Conservation (phyloP, 495 filamentous ascomycete species). For the Aspergillus leporis region DNA sequence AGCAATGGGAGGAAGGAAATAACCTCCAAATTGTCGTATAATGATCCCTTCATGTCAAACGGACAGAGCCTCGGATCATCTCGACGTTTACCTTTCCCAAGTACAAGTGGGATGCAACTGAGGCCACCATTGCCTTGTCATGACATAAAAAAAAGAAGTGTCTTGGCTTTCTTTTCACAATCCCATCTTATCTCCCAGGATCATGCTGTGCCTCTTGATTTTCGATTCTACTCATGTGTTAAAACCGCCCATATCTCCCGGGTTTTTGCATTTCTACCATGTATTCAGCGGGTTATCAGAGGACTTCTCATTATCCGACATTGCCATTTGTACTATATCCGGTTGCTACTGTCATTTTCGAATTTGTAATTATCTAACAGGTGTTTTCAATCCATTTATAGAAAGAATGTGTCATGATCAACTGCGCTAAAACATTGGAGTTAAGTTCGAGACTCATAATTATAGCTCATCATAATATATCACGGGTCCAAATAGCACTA, state of each 20-base stretch:
- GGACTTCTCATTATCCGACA: neutral
- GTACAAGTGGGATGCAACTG: neutral
- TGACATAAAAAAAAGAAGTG: neutral
- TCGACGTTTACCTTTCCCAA: neutral
- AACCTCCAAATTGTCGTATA: slow-evolving; percentile 5
- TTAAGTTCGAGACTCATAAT: neutral
- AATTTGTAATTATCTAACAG: slow-evolving; percentile 21
- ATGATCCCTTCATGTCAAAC: neutral
- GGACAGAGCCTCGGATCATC: neutral
- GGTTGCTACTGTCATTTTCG: slow-evolving; percentile 2
- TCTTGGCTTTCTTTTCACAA: neutral
- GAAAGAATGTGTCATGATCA: slow-evolving; percentile 1
- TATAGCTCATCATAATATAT: neutral
- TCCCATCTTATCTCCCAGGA: neutral
- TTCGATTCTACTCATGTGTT: slow-evolving; percentile 1
- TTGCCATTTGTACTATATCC: slow-evolving; percentile 23
- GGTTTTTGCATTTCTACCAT: neutral
- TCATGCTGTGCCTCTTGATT: neutral
- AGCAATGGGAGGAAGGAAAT: slow-evolving; percentile 24
- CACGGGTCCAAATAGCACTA: neutral
- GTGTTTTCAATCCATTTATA: neutral
- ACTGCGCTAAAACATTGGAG: neutral
- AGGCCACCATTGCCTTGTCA: neutral
- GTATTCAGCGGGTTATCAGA: slow-evolving; percentile 1
- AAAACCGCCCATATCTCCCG: neutral